Conservation (phyloP, 768 basidiomycete genomes). For the Steccherinum ochraceum region DNA sequence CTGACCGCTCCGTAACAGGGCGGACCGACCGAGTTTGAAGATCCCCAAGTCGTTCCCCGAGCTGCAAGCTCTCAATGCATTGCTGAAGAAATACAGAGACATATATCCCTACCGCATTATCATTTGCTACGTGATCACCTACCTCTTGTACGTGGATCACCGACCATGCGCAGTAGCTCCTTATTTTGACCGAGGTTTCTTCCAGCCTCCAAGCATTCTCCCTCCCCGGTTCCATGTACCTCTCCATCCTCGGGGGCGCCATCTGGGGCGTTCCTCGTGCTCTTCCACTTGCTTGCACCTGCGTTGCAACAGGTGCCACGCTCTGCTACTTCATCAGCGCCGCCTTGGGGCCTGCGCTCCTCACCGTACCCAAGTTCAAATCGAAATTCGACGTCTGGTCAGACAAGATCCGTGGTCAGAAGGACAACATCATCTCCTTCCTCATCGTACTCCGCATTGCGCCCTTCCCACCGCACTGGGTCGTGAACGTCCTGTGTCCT, state of each 20-base stretch:
- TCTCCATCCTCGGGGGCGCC: conserved; percentile 93
- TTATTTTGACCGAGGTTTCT: conserved; percentile 3
- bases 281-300: conserved; percentile 84
- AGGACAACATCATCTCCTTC: conserved; percentile 83
- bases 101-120: conserved; percentile 84
- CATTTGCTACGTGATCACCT: conserved; percentile 81
- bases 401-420: conserved; percentile 69
- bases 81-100: conserved; percentile 88
- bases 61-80: conserved; percentile 75
- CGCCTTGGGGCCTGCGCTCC: conserved; percentile 86
- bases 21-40: conserved; percentile 67
- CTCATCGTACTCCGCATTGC: conserved; percentile 93
- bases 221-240: conserved; percentile 95
- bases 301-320: conserved; percentile 85
- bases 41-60: conserved; percentile 87
- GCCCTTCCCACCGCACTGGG: conserved; percentile 95
- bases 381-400: conserved; percentile 78
- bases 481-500: conserved; percentile 87
- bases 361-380: conserved; percentile 82
- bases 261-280: conserved; percentile 89
- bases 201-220: conserved; percentile 91
- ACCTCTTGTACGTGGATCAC: conserved; percentile 71
- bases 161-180: background rate
- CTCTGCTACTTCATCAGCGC: conserved; percentile 92
- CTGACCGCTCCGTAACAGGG: conserved; percentile 35